phyloP scores from a whole-genome alignment of 1,139 yeast species.

The Casaregolazyma suthepensis region DNA sequence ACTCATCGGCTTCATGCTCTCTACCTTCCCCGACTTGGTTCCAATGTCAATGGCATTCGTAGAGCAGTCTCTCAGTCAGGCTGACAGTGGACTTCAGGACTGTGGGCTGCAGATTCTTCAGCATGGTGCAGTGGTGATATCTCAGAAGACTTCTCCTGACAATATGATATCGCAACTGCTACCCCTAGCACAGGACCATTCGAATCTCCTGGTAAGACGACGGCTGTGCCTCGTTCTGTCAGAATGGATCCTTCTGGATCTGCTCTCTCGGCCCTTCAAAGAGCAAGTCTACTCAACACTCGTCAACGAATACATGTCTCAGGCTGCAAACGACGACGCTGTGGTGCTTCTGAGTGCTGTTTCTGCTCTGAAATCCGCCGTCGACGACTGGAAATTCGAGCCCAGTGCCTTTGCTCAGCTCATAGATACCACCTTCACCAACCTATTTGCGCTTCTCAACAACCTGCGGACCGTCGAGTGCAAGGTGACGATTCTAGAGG shows the following conservation, averaged over 20 bases:
- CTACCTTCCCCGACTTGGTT: constrained; percentile 56
- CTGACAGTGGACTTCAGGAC: constrained; percentile 58
- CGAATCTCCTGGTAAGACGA: constrained; percentile 62
- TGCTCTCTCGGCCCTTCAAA: constrained; percentile 38
- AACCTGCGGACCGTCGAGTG: constrained; percentile 61
- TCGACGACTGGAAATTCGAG: constrained; percentile 85
- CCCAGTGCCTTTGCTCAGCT: constrained; percentile 62
- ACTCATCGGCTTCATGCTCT: constrained; percentile 68
- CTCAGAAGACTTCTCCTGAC: constrained; percentile 60
- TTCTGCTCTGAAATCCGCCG: constrained; percentile 59
- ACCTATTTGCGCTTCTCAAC: constrained; percentile 43
- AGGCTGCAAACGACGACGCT: constrained; percentile 49
- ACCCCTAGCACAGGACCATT: constrained; percentile 34
- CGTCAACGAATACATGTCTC: constrained; percentile 28
- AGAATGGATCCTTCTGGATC: constrained; percentile 70
- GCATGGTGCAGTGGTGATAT: constrained; percentile 61
- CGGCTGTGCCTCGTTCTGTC: constrained; percentile 68
- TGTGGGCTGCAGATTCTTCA: constrained; percentile 78
- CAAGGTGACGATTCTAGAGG: constrained; percentile 61
- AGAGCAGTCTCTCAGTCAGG: constrained; percentile 43
- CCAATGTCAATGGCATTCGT: constrained; percentile 61
- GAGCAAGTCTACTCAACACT: constrained; percentile 56
- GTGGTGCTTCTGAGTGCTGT: constrained; percentile 73
- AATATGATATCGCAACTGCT: constrained; percentile 51
- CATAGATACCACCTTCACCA: constrained; percentile 46